A percentile compares a stretch with the other conserved stretches of the same genome.
These are phyloP conservation scores for Papiliotrema terrestris DNA, from an alignment of 1,284 basidiomycete genomes.

Conservation along the genomic window DNA sequence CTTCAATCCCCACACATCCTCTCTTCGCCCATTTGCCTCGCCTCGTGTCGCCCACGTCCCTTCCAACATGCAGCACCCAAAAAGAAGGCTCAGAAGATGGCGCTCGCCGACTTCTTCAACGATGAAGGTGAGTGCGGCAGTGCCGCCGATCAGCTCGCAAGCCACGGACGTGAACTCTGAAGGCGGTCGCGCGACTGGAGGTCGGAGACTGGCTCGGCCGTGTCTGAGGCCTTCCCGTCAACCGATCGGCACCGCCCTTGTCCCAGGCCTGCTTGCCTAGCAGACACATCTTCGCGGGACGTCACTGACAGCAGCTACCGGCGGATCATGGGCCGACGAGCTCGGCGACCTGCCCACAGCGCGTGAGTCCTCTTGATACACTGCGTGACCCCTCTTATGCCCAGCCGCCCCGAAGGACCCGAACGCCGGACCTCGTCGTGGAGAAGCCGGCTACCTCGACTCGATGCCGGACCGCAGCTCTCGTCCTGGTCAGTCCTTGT, in stretches of 20 bases:
- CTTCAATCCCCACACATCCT: no score
- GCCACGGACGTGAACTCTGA: no score
- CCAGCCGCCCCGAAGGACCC: constrained; percentile 12
- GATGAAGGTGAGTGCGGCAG: constrained; percentile 61
- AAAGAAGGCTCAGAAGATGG: constrained; percentile 87
- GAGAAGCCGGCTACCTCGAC: constrained; percentile 49
- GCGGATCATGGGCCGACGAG: constrained; percentile 92
- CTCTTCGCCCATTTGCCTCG: background rate
- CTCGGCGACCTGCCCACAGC: constrained; percentile 85
- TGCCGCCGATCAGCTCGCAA: background rate
- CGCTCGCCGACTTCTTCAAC: constrained; percentile 82
- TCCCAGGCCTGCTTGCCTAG: no score
- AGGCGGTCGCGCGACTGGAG: no score
- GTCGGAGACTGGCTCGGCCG: no score
- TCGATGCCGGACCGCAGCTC: constrained; percentile 45
- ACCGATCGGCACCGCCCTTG: no score
- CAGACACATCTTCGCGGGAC: no score
- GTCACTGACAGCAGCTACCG: constrained; percentile 56
- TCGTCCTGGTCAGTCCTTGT: constrained; percentile 11
- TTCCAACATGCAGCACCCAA: constrained; percentile 44
- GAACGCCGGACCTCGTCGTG: constrained; percentile 36
- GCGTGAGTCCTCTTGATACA: constrained; percentile 60
- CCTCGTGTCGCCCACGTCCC: background rate
- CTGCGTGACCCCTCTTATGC: constrained; percentile 55
- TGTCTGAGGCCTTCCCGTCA: no score